Conservation (phyloP, 257 asterid genomes). For the Echites panduratus region DNA sequence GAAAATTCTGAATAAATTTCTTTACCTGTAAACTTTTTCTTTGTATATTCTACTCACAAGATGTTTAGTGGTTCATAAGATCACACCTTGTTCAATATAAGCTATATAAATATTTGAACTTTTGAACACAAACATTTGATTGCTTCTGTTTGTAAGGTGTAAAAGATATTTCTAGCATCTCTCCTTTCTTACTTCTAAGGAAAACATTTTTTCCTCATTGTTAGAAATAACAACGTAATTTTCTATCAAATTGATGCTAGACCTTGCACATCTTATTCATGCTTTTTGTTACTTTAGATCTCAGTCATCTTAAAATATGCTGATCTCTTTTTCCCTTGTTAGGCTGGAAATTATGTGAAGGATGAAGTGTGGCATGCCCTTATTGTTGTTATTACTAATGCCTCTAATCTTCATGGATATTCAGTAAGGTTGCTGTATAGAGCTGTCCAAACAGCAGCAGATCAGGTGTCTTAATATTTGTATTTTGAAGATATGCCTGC, state of each 20-base stretch:
- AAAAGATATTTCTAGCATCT: background rate
- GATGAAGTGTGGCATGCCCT: constrained; percentile 98
- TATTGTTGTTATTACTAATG: constrained; percentile 81
- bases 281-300: background rate
- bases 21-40: background rate
- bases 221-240: background rate
- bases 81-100: background rate
- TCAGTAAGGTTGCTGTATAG: constrained; percentile 74
- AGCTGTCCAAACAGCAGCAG: constrained; percentile 63
- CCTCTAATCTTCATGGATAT: constrained; percentile 87
- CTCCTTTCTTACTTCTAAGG: background rate
- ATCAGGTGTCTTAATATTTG: constrained; percentile 52
- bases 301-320: constrained; percentile 3
- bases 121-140: background rate
- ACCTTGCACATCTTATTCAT: background rate
- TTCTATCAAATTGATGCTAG: background rate
- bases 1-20: background rate
- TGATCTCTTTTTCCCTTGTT: constrained; percentile 21
- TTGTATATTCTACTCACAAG: background rate
- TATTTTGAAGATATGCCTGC: constrained; percentile 1
- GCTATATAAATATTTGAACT: background rate
- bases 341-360: constrained; percentile 94
- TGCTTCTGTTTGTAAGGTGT: background rate
- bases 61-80: background rate
- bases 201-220: background rate